Evolutionary conservation across 1,284 basidiomycete genomes (phyloP), one percentile per base, ranked within the genome.

Genomic region (Heliocybe sulcata): DNA sequence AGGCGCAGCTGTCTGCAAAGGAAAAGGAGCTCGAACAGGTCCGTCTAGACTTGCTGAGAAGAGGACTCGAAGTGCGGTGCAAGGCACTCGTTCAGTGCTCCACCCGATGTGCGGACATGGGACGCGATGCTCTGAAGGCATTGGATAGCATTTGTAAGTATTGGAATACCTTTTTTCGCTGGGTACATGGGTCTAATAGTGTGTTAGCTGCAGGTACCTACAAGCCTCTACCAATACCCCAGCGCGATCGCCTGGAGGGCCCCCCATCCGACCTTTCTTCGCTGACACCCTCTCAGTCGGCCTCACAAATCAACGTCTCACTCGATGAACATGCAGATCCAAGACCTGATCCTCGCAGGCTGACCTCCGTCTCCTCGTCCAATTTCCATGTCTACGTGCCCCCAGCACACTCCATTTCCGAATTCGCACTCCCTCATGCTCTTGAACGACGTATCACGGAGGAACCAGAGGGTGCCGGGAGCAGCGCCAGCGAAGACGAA

Each of bases 31-130:
- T 90, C 2, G 78, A 79, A 1, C 65, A 65, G 0, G 70, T 76
- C 52, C 75, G 87, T 0, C 67, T 73, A 22, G 70, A 69, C 22
- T 73, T 82, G 11, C 73, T 88, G 11, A 71, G 74, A n/a, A 76
- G 81, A 38, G 87, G 87, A 0, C 71, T 91, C 16, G 75, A 78
- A 3, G 70, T 72, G 9, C 74, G 88, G 2, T 85, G 82, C 60
- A 73, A 70, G 27, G 85, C 85, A 0, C 74, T 91, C 61, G 75
- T 80, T 1, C 79, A 87, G 55, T 88, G 84, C 60, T 87, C 81
- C 0, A 77, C 74, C 74, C 68, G 72, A 1, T 90, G 86, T 86
- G 68, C 73, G 1, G 82, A 87, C 63, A 76, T 79, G 70, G 87
- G 83, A 0, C 81, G 77, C 62, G 77, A 81, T 58, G 83, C 77